These are phyloP conservation scores for Triticum urartu DNA, from an alignment of 176 grass and related monocot genomes.

Conservation along the genomic window DNA sequence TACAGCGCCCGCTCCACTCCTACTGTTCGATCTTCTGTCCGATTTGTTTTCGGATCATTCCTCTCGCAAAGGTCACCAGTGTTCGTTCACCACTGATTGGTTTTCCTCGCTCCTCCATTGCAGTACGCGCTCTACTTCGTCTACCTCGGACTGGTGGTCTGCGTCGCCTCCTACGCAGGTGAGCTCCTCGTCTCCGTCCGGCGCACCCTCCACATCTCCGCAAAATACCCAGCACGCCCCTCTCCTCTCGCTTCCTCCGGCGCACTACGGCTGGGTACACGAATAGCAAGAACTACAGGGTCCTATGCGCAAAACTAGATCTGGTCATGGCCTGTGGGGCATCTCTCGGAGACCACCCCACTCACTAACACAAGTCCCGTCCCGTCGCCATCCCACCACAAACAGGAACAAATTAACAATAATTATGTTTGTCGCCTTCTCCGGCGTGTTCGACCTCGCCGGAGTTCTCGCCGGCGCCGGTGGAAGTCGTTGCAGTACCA, in stretches of 20 bases:
- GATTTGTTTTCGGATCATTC: background rate
- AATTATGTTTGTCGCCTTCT: slow-evolving; percentile 27
- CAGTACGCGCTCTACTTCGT: slow-evolving; percentile 98
- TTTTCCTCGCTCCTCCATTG: background rate
- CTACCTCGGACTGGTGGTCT: slow-evolving; percentile 94
- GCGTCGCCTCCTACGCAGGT: slow-evolving; percentile 84
- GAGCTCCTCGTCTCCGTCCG: slow-evolving; percentile 32
- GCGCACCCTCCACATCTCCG: background rate
- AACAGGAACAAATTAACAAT: slow-evolving; percentile 25
- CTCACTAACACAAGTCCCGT: slow-evolving; percentile 48
- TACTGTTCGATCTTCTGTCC: background rate
- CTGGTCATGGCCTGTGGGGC: slow-evolving; percentile 48
- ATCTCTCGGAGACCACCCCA: slow-evolving; percentile 53
- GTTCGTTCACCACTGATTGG: background rate
- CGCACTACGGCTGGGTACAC: background rate
- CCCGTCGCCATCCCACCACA: slow-evolving; percentile 50
- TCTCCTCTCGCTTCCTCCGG: background rate
- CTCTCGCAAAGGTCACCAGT: background rate
- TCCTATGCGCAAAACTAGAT: slow-evolving; percentile 16
- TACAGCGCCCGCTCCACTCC: background rate
- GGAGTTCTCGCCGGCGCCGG: slow-evolving; percentile 12
- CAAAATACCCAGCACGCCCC: background rate
- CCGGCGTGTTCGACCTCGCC: slow-evolving; percentile 2
- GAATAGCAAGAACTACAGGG: background rate
- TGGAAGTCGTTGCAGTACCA: background rate